These are phyloP conservation scores for Rhodotorula sp. DNA, from an alignment of 1,284 basidiomycete genomes.

Conservation along the genomic window DNA sequence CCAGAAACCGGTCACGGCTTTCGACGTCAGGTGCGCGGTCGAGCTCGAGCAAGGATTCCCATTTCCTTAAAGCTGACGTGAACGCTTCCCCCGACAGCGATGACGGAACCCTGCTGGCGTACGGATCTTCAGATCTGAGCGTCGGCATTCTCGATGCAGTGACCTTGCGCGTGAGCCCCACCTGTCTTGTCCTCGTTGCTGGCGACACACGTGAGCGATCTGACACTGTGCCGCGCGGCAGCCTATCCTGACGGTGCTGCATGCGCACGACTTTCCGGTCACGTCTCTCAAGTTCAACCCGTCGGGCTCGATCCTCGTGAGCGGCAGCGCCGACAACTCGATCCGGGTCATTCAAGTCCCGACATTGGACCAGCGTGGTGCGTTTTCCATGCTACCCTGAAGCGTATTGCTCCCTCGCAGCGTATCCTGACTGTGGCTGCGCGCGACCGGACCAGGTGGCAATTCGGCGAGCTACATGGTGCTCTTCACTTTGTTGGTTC, in stretches of 20 bases:
- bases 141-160: slow-evolving; percentile 14
- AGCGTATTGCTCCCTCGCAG: not conserved
- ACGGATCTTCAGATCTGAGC: slow-evolving; percentile 54
- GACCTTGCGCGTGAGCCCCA: slow-evolving; percentile 6
- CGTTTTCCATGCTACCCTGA: not conserved
- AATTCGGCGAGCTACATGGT: slow-evolving; percentile 9
- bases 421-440: not conserved
- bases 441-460: not conserved
- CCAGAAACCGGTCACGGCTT: slow-evolving; percentile 75
- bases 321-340: slow-evolving; percentile 87
- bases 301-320: slow-evolving; percentile 74
- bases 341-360: slow-evolving; percentile 79
- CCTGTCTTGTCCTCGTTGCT: not conserved
- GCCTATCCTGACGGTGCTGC: slow-evolving; percentile 82
- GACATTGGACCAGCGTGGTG: not conserved
- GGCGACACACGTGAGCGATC: no score
- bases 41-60: not conserved
- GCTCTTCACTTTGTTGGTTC: slow-evolving; percentile 12
- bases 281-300: slow-evolving; percentile 88
- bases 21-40: slow-evolving; percentile 58
- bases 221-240: slow-evolving; percentile 47
- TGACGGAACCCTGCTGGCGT: slow-evolving; percentile 77
- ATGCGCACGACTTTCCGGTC: slow-evolving; percentile 91
- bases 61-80: not conserved
- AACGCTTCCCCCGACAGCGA: slow-evolving; percentile 53